These are phyloP conservation scores for Arthroderma sp. DNA, from an alignment of 2,329 filamentous ascomycete genomes.

Conservation along the genomic window DNA sequence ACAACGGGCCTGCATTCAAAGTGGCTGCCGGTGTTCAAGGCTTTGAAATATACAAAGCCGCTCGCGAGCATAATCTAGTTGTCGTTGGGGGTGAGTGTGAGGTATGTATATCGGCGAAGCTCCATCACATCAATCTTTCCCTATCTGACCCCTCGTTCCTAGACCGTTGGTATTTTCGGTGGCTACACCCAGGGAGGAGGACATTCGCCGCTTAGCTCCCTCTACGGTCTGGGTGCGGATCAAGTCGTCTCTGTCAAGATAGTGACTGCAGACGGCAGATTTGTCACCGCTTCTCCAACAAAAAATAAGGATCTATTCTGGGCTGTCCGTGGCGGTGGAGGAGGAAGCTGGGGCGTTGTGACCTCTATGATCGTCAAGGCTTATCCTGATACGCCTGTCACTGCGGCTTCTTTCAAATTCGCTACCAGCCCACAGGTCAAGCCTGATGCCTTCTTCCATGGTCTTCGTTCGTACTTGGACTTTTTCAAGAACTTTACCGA, in stretches of 20 bases:
- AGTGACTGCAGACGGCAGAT: conserved; percentile 37
- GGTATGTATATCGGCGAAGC: no score
- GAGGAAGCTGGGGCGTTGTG: conserved; percentile 46
- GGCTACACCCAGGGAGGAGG: conserved; percentile 38
- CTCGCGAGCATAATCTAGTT: conserved; percentile 32
- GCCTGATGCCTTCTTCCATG: conserved; percentile 18
- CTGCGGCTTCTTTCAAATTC: no score
- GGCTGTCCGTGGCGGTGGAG: conserved; percentile 48
- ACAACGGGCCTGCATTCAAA: conserved; percentile 39
- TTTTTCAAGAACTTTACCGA: conserved; percentile 16
- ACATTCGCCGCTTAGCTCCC: conserved; percentile 39
- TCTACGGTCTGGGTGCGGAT: conserved; percentile 47
- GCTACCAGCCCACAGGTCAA: conserved; percentile 13
- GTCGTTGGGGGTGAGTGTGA: conserved; percentile 43
- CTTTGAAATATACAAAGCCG: conserved; percentile 40
- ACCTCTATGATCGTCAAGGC: conserved; percentile 41
- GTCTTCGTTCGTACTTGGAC: conserved; percentile 17
- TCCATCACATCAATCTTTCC: conserved; percentile 13
- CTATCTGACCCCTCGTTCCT: conserved; percentile 1
- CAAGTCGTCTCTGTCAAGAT: conserved; percentile 45
- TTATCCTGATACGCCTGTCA: conserved; percentile 18
- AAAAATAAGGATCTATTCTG: conserved; percentile 48
- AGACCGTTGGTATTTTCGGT: conserved; percentile 38
- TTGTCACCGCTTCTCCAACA: conserved; percentile 34
- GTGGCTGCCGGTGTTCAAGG: conserved; percentile 42